Conservation (phyloP, 176 grass and related monocot genomes). For the Aegilops speltoides region DNA sequence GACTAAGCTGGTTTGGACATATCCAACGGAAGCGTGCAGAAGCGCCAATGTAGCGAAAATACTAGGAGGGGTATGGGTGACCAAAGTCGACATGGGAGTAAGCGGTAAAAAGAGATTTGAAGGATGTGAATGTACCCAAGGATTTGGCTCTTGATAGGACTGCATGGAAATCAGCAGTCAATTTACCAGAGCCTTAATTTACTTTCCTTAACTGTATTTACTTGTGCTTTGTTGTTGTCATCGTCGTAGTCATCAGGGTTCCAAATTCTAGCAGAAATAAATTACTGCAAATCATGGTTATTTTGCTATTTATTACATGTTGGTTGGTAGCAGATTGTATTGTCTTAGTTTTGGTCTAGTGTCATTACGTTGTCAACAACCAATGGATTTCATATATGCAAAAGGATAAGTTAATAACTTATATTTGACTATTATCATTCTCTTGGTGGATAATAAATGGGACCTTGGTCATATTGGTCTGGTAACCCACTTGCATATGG, state of each 20-base stretch:
- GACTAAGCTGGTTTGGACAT: no score
- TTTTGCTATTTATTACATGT: background rate
- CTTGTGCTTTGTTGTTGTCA: background rate
- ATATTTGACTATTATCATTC: background rate
- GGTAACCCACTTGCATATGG: background rate
- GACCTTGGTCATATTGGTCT: background rate
- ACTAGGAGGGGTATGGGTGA: background rate
- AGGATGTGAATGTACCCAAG: background rate
- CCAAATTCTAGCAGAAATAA: background rate
- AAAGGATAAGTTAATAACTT: no score
- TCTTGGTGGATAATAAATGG: background rate
- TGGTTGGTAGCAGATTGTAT: background rate
- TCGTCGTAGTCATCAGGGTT: background rate
- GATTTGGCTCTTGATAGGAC: background rate
- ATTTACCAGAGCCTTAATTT: background rate
- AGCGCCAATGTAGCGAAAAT: no score
- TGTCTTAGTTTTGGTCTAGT: background rate
- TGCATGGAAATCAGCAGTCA: background rate
- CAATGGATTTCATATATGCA: no score
- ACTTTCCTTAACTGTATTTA: background rate
- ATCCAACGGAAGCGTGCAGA: no score
- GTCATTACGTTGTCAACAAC: no score
- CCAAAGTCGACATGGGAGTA: background rate
- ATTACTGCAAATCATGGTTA: background rate
- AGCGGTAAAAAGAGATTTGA: background rate